Conservation (phyloP, 2,329 filamentous ascomycete species). For the Sporothrix phasma region DNA sequence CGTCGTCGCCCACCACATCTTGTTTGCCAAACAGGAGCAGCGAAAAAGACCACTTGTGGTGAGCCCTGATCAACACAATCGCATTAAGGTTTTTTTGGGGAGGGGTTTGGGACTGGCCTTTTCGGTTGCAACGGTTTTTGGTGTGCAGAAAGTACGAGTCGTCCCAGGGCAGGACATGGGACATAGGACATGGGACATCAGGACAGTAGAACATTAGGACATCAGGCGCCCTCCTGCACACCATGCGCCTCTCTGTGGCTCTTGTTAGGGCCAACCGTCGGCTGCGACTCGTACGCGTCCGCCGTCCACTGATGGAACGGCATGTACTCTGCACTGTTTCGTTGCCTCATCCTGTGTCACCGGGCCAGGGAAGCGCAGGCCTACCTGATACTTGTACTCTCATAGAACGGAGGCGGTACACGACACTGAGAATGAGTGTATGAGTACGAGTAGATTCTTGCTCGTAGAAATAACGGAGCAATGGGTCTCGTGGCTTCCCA, state of each 20-base stretch:
- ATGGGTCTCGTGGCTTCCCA: slow-evolving; percentile 12
- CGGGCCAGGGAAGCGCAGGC: background rate
- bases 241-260: background rate
- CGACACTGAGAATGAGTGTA: too few species aligned
- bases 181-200: background rate
- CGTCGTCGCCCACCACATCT: background rate
- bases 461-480: background rate
- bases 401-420: background rate
- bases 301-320: background rate
- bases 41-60: background rate
- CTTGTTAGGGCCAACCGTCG: background rate
- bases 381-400: background rate
- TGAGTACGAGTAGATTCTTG: too few species aligned
- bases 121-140: background rate
- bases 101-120: background rate
- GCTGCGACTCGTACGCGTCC: too few species aligned
- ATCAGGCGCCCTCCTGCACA: background rate
- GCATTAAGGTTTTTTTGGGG: background rate
- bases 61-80: background rate
- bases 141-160: background rate
- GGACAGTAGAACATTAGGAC: background rate
- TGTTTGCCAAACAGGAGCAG: too few species aligned
- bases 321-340: background rate
- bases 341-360: background rate
- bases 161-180: background rate